Evolutionary conservation across 192 early-diverging fungal species (phyloP).

Genomic region (Backusella mclennaniae): DNA sequence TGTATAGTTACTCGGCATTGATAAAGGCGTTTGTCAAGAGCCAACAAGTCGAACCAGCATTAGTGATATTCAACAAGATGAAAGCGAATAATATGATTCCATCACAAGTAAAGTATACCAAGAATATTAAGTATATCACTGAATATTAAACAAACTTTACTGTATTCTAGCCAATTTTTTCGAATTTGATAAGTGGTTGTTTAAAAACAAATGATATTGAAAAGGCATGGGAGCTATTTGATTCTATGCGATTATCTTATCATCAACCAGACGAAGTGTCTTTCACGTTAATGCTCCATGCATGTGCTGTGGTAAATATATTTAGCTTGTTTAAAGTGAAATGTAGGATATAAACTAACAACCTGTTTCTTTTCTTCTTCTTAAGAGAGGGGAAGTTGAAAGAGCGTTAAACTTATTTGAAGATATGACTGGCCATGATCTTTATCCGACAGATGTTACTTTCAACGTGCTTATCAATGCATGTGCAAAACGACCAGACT

Average conservation of each 20-base stretch:
- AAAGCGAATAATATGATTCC: conserved; percentile 57
- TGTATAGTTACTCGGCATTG: conserved; percentile 67
- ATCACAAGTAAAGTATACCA: conserved; percentile 28
- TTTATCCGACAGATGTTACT: conserved; percentile 79
- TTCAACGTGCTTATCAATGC: conserved; percentile 89
- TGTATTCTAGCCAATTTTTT: conserved; percentile 60
- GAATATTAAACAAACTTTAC: neutral
- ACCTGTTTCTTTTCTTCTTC: neutral
- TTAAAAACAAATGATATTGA: conserved; percentile 63
- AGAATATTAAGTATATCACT: neutral
- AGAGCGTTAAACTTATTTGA: conserved; percentile 88
- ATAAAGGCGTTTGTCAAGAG: conserved; percentile 67
- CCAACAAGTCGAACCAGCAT: conserved; percentile 64
- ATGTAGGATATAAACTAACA: neutral
- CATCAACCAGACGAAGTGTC: conserved; percentile 74
- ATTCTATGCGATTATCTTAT: conserved; percentile 78
- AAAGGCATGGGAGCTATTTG: conserved; percentile 90
- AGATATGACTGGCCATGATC: conserved; percentile 72
- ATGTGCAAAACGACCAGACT: conserved; percentile 74
- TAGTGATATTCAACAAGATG: conserved; percentile 76
- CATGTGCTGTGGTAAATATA: conserved; percentile 69
- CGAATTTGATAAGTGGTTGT: conserved; percentile 82
- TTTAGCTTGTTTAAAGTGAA: neutral
- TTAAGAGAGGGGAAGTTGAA: conserved; percentile 72
- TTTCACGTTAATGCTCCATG: conserved; percentile 90